These are phyloP conservation scores for Detonula confervacea DNA, from an alignment of 352 stramenopile species.

Conservation along the genomic window DNA sequence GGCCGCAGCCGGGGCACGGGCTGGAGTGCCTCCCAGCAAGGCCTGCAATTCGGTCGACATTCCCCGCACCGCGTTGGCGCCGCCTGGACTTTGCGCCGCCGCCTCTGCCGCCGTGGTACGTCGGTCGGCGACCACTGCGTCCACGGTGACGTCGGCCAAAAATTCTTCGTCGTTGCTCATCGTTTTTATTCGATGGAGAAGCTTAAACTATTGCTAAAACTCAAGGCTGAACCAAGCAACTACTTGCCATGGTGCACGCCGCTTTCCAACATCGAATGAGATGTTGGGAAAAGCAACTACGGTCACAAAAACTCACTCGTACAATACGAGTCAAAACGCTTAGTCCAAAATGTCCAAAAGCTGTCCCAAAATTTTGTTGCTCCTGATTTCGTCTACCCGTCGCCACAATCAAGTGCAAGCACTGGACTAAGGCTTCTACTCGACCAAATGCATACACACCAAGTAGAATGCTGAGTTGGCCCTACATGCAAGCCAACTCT, in stretches of 20 bases:
- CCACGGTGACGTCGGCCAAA: background rate
- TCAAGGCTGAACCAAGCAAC: slow-evolving; percentile 7
- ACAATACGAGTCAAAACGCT: background rate
- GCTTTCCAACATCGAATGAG: slow-evolving; percentile 13
- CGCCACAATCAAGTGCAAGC: slow-evolving; percentile 1
- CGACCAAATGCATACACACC: slow-evolving; percentile 2
- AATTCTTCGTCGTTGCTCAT: background rate
- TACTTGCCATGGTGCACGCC: slow-evolving; percentile 10
- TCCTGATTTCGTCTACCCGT: background rate
- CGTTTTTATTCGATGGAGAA: slow-evolving; percentile 2
- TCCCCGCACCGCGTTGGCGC: background rate
- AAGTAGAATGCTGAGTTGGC: slow-evolving; percentile 14
- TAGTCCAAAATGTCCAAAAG: background rate
- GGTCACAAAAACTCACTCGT: slow-evolving; percentile 2
- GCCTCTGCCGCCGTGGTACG: background rate
- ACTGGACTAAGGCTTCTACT: slow-evolving; percentile 4
- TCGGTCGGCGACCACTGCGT: background rate
- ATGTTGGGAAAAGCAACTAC: background rate
- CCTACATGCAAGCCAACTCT: slow-evolving; percentile 5
- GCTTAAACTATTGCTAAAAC: slow-evolving; percentile 1
- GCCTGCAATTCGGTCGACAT: slow-evolving; percentile 2
- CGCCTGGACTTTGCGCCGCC: background rate
- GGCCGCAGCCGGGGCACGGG: background rate
- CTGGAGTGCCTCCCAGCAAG: background rate
- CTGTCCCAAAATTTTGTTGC: background rate